Percentiles rank a stretch among this genome's conserved stretches.
These are phyloP conservation scores for Trametes maxima DNA, from an alignment of 768 basidiomycete genomes.

Conservation along the genomic window DNA sequence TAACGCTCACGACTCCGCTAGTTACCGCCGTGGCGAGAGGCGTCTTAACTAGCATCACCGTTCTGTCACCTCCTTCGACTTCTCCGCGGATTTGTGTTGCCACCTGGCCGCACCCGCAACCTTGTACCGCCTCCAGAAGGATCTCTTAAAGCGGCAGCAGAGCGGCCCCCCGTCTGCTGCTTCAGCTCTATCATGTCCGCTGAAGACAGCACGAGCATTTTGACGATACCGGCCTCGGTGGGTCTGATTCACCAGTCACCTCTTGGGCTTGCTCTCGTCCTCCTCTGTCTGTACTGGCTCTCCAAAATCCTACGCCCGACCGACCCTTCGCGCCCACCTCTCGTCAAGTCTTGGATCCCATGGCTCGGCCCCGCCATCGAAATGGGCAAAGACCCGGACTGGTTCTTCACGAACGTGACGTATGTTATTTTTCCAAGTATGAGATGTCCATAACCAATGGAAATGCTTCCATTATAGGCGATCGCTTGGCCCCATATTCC, in stretches of 20 bases:
- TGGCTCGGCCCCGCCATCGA: constrained; percentile 27
- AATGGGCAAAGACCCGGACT: constrained; percentile 27
- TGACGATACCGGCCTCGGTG: neutral
- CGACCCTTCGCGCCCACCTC: constrained; percentile 18
- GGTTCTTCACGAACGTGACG: constrained; percentile 24
- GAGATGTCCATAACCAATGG: too few relatives aligned
- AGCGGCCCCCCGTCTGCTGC: too few relatives aligned
- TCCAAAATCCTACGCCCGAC: constrained; percentile 4
- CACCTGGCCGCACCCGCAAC: too few relatives aligned
- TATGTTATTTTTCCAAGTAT: constrained; percentile 1
- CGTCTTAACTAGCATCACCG: too few relatives aligned
- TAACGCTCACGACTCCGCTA: too few relatives aligned
- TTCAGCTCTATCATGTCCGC: constrained; percentile 1
- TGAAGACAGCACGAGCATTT: neutral
- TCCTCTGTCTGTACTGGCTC: constrained; percentile 11
- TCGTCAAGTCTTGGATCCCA: constrained; percentile 24
- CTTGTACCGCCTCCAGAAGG: too few relatives aligned
- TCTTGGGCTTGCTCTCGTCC: constrained; percentile 7
- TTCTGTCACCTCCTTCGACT: neutral
- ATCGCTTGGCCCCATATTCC: constrained; percentile 25
- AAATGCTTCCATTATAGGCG: constrained; percentile 11
- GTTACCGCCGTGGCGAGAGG: too few relatives aligned
- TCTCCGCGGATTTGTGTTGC: too few relatives aligned
- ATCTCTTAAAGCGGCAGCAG: too few relatives aligned
- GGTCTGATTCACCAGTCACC: constrained; percentile 5